A percentile compares a stretch with the other conserved stretches of the same genome.
phyloP scores from a whole-genome alignment of 176 grass and related monocot genomes.

The Carex parvula region DNA sequence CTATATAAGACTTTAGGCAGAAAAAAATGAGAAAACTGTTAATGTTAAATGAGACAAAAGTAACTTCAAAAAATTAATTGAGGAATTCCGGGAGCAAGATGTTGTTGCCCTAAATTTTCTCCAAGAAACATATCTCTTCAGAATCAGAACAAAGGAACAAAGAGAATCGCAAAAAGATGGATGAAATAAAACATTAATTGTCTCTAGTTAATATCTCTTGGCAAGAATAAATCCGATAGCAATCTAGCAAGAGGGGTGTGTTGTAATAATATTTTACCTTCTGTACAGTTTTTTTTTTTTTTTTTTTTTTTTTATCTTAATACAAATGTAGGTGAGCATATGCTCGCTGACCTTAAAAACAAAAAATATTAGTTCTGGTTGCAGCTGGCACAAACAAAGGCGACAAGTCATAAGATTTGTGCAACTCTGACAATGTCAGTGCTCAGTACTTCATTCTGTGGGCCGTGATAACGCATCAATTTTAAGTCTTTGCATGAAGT shows the following conservation, averaged over 20 bases:
- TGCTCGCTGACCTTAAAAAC: no score
- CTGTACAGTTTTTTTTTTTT: no score
- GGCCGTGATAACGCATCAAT: background rate
- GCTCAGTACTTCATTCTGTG: background rate
- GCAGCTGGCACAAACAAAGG: background rate
- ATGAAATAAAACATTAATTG: background rate
- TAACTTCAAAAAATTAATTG: no score
- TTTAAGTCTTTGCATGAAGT: background rate
- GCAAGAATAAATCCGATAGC: background rate
- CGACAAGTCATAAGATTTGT: background rate
- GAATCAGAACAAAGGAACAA: background rate
- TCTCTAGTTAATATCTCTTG: background rate
- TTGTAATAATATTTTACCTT: no score
- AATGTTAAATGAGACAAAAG: no score
- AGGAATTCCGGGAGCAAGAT: background rate
- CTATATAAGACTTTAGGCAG: no score
- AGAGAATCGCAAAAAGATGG: background rate
- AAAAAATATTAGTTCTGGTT: background rate
- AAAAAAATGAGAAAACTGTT: no score
- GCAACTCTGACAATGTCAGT: background rate
- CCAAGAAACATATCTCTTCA: background rate
- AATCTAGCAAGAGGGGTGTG: no score
- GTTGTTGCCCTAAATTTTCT: background rate
- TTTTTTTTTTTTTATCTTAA: no score
- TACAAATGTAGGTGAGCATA: no score